These are phyloP conservation scores for Claviceps sorghi DNA, from an alignment of 2,329 filamentous ascomycete genomes.

Conservation along the genomic window DNA sequence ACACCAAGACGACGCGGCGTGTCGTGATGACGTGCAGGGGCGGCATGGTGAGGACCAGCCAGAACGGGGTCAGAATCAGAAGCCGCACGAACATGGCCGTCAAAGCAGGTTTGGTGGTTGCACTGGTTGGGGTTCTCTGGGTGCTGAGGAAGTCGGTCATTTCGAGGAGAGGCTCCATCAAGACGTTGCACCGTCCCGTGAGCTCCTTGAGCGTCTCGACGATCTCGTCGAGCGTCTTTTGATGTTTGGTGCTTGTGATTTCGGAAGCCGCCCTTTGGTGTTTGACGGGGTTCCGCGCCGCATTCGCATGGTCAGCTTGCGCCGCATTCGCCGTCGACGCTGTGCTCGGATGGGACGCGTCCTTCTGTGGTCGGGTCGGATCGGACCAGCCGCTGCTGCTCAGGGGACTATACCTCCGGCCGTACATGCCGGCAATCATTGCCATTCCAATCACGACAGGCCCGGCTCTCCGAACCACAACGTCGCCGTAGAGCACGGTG, in stretches of 20 bases:
- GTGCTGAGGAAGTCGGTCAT: conserved; percentile 90
- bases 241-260: conserved; percentile 53
- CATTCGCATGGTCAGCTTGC: conserved; percentile 13
- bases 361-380: conserved; percentile 23
- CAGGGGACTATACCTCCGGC: conserved; percentile 73
- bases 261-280: conserved; percentile 40
- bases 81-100: conserved; percentile 84
- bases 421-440: conserved; percentile 86
- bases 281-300: conserved; percentile 16
- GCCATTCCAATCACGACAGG: conserved; percentile 67
- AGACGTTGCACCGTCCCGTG: conserved; percentile 78
- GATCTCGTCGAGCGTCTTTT: conserved; percentile 94
- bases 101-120: conserved; percentile 77
- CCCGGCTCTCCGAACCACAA: conserved; percentile 65
- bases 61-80: conserved; percentile 73
- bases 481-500: conserved; percentile 70
- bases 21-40: conserved; percentile 78
- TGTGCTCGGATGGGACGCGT: conserved; percentile 10
- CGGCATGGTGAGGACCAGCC: conserved; percentile 69
- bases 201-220: conserved; percentile 85
- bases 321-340: conserved; percentile 8
- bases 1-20: conserved; percentile 64
- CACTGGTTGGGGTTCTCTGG: conserved; percentile 76
- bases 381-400: conserved; percentile 67
- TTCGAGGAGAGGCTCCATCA: conserved; percentile 76